Conservation (phyloP, 345 rosid genomes). For the Excoecaria agallocha region DNA sequence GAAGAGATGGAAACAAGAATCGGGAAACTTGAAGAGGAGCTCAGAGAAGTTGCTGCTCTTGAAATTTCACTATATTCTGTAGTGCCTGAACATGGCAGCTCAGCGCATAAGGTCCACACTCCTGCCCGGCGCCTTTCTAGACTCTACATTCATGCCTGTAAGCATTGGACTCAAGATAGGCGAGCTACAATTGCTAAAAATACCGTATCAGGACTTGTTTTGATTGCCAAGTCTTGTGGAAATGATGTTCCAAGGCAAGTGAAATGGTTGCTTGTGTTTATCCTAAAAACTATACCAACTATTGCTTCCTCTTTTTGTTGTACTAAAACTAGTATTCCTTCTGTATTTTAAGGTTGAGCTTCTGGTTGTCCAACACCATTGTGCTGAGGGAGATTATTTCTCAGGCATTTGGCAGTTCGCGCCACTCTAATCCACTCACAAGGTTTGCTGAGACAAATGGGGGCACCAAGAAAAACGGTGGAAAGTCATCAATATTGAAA, state of each 20-base stretch:
- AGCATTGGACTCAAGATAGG: constrained; percentile 63
- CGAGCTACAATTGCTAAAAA: constrained; percentile 77
- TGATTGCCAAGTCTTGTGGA: constrained; percentile 83
- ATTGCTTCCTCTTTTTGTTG: background rate
- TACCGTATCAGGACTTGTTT: constrained; percentile 77
- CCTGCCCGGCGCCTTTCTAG: constrained; percentile 96
- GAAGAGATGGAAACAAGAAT: constrained; percentile 63
- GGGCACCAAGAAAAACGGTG: constrained; percentile 42
- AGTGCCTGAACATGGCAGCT: constrained; percentile 87
- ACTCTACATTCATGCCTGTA: constrained; percentile 84
- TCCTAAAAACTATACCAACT: background rate
- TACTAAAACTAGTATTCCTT: constrained; percentile 18
- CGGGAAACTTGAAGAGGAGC: constrained; percentile 87
- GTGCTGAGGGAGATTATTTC: constrained; percentile 74
- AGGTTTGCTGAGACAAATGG: constrained; percentile 48
- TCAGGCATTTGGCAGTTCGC: constrained; percentile 69
- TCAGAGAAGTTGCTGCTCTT: constrained; percentile 94
- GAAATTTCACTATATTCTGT: constrained; percentile 88
- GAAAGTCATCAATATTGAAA: constrained; percentile 32
- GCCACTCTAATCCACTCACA: constrained; percentile 35
- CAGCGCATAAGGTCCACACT: constrained; percentile 86
- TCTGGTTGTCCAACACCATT: constrained; percentile 88
- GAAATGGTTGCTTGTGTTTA: background rate
- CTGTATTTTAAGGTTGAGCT: constrained; percentile 60
- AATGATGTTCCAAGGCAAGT: constrained; percentile 87